A percentile compares a stretch with the other conserved stretches of the same genome.
phyloP scores from a whole-genome alignment of 1,139 yeast genomes.

The Tardiomyces digboiensis region DNA sequence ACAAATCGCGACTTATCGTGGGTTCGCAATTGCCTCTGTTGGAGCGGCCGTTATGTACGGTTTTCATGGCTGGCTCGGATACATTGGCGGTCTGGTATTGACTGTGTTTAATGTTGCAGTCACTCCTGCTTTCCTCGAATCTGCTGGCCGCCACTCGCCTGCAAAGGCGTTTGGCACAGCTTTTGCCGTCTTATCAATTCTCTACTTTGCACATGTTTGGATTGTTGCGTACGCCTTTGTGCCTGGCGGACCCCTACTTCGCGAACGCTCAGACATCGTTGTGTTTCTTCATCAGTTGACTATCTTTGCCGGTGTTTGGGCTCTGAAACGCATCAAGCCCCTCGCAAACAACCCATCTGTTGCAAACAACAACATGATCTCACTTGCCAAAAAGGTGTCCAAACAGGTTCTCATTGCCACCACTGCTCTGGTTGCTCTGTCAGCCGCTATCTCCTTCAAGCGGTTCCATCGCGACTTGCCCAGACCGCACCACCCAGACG shows the following conservation, averaged over 20 bases:
- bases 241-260: conserved; percentile 79
- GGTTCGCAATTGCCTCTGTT: conserved; percentile 33
- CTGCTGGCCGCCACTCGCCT: conserved; percentile 50
- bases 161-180: conserved; percentile 49
- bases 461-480: conserved; percentile 53
- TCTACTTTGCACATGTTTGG: conserved; percentile 85
- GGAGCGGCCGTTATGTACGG: conserved; percentile 43
- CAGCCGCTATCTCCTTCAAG: conserved; percentile 39
- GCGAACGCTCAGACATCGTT: conserved; percentile 82
- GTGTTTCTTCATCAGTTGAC: conserved; percentile 43
- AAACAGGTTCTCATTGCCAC: conserved; percentile 20
- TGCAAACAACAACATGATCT: conserved; percentile 11
- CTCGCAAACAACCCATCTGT: conserved; percentile 12
- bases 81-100: conserved; percentile 61
- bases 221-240: conserved; percentile 97
- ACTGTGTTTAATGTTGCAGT: conserved; percentile 54
- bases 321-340: conserved; percentile 14
- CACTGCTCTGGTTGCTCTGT: conserved; percentile 21
- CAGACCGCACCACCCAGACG: conserved; percentile 67
- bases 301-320: conserved; percentile 29
- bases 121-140: conserved; percentile 53
- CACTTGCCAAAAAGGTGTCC: conserved; percentile 15
- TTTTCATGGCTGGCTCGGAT: conserved; percentile 74
- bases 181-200: conserved; percentile 39
- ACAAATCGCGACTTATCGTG: conserved; percentile 15